phyloP scores from a whole-genome alignment of 176 grass and related monocot genomes.

The Bothriochloa decipiens region DNA sequence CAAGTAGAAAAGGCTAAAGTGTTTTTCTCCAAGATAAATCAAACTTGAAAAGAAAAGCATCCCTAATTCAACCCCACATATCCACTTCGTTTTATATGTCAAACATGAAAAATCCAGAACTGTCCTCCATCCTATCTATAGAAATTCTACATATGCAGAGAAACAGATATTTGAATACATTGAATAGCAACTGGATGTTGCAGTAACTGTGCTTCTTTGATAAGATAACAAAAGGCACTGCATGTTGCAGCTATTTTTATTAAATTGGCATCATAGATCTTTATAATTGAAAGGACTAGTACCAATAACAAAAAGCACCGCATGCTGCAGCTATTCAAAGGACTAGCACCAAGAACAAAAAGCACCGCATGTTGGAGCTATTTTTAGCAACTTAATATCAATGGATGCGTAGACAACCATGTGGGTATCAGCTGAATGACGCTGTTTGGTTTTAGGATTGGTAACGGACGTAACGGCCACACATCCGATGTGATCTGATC shows the following conservation, averaged over 20 bases:
- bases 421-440: neutral
- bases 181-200: slow-evolving; percentile 21
- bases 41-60: neutral
- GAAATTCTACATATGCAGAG: slow-evolving; percentile 19
- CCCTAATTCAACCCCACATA: neutral
- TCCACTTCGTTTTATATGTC: neutral
- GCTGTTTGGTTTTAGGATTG: too few relatives aligned
- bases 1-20: neutral
- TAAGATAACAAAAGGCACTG: neutral
- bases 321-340: too few relatives aligned
- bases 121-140: slow-evolving; percentile 19
- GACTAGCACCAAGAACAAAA: too few relatives aligned
- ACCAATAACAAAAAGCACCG: too few relatives aligned
- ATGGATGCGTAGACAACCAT: neutral
- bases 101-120: neutral
- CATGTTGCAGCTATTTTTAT: slow-evolving; percentile 7
- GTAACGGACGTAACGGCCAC: too few relatives aligned
- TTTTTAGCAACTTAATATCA: neutral
- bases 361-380: too few relatives aligned
- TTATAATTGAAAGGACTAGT: neutral
- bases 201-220: neutral
- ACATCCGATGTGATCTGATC: too few relatives aligned
- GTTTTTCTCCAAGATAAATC: neutral
- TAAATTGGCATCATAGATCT: neutral
- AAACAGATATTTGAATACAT: neutral